Evolutionary conservation across 768 basidiomycete genomes (phyloP), one percentile per base, ranked within the genome.

Genomic region (Mycena polygramma): DNA sequence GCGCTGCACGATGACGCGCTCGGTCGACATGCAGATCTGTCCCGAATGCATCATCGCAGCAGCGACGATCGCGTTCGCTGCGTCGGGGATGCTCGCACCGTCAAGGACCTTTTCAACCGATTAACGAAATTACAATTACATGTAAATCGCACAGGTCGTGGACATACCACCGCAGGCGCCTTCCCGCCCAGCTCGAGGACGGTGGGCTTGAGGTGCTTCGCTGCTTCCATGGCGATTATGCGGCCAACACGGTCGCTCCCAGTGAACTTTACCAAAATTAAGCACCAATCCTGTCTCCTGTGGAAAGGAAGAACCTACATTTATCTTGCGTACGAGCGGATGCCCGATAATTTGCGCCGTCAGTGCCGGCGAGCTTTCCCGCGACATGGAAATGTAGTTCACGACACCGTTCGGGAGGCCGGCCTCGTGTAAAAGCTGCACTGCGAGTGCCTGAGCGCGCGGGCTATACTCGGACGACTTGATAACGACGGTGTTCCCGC

Each of bases 331-430:
- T 26, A 90, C 81, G 22, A 79, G 75, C 3, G 87, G 86, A 73
- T 91, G 86, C 2, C 83, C 87, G 64, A 91, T 90, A 24, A 90
- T 83, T 75, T 88, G 82, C 0, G 87, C 80, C 0, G 85, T 85
- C 41, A 86, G 74, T 1, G 75, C 72, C 3, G 89, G 87, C 0
- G 86, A 81, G 52, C 77, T 80, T 48, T 86, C 82, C 19, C 78
- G 75, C 7, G 86, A 83, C 69, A 85, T 83, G 8, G 86, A 83
- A 19, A 91, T 73, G 73, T 84, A 86, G 72, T 91, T 90, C 8
- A 92, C 73, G 9, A 89, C 90, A 8, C 90, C 90, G 19, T 80
- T 76, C 7, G 91, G 91, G 1, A 93, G 77, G 1, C 91, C 90
- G 0, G 90, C 91, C 70, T 89, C 86, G 17, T 86, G 79, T 24